phyloP scores from a whole-genome alignment of 2,329 filamentous ascomycete genomes.

The Kalmusia sp. region DNA sequence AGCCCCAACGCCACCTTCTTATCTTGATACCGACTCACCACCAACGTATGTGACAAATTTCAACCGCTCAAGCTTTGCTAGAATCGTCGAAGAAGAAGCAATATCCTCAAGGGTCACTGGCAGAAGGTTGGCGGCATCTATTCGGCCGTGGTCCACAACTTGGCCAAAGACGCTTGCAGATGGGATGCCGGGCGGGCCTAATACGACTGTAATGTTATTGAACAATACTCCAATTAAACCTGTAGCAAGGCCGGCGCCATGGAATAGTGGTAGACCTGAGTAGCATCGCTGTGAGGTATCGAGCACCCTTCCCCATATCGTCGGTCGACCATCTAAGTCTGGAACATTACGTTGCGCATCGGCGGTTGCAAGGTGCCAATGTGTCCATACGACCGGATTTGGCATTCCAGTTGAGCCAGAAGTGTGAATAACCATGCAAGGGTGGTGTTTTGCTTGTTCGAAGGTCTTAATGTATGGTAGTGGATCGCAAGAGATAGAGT shows the following conservation, averaged over 20 bases:
- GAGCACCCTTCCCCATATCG: slow-evolving; percentile 20
- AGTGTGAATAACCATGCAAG: slow-evolving; percentile 44
- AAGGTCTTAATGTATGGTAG: slow-evolving; percentile 34
- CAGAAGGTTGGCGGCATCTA: slow-evolving; percentile 26
- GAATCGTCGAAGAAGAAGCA: slow-evolving; percentile 20
- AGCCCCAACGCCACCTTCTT: slow-evolving; percentile 1
- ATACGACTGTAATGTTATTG: slow-evolving; percentile 23
- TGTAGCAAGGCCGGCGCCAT: slow-evolving; percentile 26
- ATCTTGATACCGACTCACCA: slow-evolving; percentile 14
- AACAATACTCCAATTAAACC: slow-evolving; percentile 23
- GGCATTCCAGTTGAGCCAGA: slow-evolving; percentile 48
- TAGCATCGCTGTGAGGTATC: slow-evolving; percentile 21
- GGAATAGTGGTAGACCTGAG: slow-evolving; percentile 25
- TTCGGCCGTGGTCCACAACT: slow-evolving; percentile 25
- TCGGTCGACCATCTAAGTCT: slow-evolving; percentile 24
- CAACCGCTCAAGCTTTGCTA: slow-evolving; percentile 24
- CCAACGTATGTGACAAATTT: slow-evolving; percentile 29
- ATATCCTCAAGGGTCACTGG: slow-evolving; percentile 30
- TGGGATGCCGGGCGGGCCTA: slow-evolving; percentile 25
- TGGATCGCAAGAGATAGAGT: slow-evolving; percentile 14
- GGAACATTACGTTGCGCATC: slow-evolving; percentile 29
- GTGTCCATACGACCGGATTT: slow-evolving; percentile 44
- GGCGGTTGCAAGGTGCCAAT: slow-evolving; percentile 22
- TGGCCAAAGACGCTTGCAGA: slow-evolving; percentile 21
- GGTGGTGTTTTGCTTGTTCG: slow-evolving; percentile 40